These are phyloP conservation scores for Fusarium torulosum DNA, from an alignment of 2,329 filamentous ascomycete species.

Conservation along the genomic window DNA sequence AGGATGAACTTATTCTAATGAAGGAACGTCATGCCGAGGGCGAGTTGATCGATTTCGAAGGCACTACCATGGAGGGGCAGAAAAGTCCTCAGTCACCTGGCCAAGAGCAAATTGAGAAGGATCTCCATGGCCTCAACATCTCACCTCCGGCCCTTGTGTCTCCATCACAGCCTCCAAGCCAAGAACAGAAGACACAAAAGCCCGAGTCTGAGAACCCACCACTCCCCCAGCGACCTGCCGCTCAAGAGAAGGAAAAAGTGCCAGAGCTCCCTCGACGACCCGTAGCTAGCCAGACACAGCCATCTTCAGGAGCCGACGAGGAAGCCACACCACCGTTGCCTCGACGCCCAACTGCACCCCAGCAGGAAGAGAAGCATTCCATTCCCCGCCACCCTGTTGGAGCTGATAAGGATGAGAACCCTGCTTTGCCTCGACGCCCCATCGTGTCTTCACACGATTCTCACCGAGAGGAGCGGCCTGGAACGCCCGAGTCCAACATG, in stretches of 20 bases:
- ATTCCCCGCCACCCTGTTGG: constrained; percentile 34
- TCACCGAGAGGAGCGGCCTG: constrained; percentile 34
- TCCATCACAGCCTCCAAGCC: constrained; percentile 31
- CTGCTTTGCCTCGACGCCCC: constrained; percentile 39
- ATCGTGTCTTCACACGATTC: constrained; percentile 19
- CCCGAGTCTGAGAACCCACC: constrained; percentile 24
- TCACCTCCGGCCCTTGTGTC: constrained; percentile 46
- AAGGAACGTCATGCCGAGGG: constrained; percentile 55
- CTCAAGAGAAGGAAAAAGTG: constrained; percentile 7
- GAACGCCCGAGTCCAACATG: constrained; percentile 46
- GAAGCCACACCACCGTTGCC: constrained; percentile 26
- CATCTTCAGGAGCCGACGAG: background rate
- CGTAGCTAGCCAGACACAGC: constrained; percentile 10
- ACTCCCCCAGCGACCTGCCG: constrained; percentile 29
- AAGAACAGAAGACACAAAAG: constrained; percentile 6
- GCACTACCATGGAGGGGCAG: constrained; percentile 19
- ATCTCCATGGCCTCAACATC: constrained; percentile 49
- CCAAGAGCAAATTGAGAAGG: constrained; percentile 40
- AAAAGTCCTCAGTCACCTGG: constrained; percentile 26
- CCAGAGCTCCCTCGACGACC: constrained; percentile 31
- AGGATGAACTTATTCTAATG: constrained; percentile 64
- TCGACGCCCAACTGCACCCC: constrained; percentile 23
- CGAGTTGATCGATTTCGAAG: constrained; percentile 51
- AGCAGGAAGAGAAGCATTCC: constrained; percentile 18
- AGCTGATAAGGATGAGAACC: constrained; percentile 17